These are phyloP conservation scores for Neurospora sp. DNA, from an alignment of 495 filamentous ascomycete genomes.

Conservation along the genomic window DNA sequence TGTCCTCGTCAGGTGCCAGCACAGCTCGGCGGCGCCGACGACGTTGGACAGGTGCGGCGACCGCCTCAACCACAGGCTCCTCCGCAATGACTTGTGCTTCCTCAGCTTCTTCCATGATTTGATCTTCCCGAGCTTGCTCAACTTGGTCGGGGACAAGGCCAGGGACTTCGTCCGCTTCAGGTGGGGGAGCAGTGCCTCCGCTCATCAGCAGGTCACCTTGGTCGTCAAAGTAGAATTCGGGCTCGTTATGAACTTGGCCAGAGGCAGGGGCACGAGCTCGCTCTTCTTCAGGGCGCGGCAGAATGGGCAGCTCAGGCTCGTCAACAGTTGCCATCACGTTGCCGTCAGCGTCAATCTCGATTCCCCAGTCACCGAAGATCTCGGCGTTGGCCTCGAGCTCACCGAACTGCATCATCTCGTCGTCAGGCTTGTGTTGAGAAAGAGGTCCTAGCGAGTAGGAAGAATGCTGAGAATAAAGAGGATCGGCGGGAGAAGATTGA, in stretches of 20 bases:
- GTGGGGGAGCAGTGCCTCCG: neutral
- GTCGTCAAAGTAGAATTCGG: slow-evolving; percentile 5
- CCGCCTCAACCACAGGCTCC: slow-evolving; percentile 9
- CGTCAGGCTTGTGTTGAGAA: slow-evolving; percentile 13
- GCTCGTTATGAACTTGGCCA: slow-evolving; percentile 1
- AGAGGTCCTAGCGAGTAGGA: slow-evolving; percentile 6
- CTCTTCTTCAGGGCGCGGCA: slow-evolving; percentile 11
- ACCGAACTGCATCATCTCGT: slow-evolving; percentile 11
- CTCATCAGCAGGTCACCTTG: slow-evolving; percentile 17
- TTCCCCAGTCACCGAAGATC: slow-evolving; percentile 25
- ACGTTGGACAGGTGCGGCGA: slow-evolving; percentile 15
- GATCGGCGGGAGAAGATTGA: slow-evolving; percentile 6
- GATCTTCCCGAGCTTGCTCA: neutral
- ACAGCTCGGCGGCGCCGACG: slow-evolving; percentile 17
- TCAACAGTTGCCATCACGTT: slow-evolving; percentile 22
- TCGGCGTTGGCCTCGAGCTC: slow-evolving; percentile 20
- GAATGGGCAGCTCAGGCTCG: slow-evolving; percentile 28
- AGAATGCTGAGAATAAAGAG: slow-evolving; percentile 3
- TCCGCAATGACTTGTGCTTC: slow-evolving; percentile 2
- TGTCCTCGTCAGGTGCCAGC: slow-evolving; percentile 29
- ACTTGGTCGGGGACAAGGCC: slow-evolving; percentile 5
- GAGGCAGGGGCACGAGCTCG: neutral
- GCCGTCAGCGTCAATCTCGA: slow-evolving; percentile 33
- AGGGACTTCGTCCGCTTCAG: slow-evolving; percentile 3
- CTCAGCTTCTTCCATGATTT: neutral